Base-by-base conservation (phyloP, 2,329 filamentous ascomycete genomes). In the Aspergillus quadricinctus region DNA sequence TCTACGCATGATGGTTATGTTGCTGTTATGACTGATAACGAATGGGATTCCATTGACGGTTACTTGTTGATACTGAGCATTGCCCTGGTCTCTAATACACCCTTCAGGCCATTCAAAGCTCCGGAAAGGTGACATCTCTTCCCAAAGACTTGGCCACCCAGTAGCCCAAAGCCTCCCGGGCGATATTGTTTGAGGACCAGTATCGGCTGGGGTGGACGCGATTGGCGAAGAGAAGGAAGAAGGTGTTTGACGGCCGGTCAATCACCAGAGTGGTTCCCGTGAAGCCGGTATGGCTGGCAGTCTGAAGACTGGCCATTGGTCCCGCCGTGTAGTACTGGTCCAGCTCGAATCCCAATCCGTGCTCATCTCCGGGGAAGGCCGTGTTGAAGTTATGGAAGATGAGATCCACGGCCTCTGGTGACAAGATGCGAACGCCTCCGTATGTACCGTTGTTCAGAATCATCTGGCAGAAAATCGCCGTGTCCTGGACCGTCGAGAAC, bases 361-460 rank as follows among this genome's bases (percentile, higher is more conserved):
- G 65, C n/a, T 59, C 61, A 51, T 68, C 54, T 1, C 63, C 62
- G 7, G 61, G 61, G 49, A 72, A 72, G 1, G 56, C 56, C 0
- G 56, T 62, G 49, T 72, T 71, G 55, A 71, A 71, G 43, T 72
- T 66, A 3, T 61, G 67, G 56, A 74, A 73, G 46, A 74, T 64
- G 50, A 72, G 54, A 35, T 72, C 66, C 0, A 73, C 70, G 0
- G 65, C 53, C n/a, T 63, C 50, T 5, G 62, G 53, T 4, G 61
- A 66, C 25, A 74, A 60, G 8, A 72, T 64, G 11, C 62, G 61
- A 7, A 58, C 52, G 3, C 69, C 66, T 40, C 54, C 61, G 56
- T 74, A 74, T 0, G 70, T 73, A 14, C 72, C 72, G 54, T 73
- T 72, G 61, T 73, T 73, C 17, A 72, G 63, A 40, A 74, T 69